Evolutionary conservation across 2,329 filamentous ascomycete species (phyloP).

Genomic region (Fusarium ramigenum): DNA sequence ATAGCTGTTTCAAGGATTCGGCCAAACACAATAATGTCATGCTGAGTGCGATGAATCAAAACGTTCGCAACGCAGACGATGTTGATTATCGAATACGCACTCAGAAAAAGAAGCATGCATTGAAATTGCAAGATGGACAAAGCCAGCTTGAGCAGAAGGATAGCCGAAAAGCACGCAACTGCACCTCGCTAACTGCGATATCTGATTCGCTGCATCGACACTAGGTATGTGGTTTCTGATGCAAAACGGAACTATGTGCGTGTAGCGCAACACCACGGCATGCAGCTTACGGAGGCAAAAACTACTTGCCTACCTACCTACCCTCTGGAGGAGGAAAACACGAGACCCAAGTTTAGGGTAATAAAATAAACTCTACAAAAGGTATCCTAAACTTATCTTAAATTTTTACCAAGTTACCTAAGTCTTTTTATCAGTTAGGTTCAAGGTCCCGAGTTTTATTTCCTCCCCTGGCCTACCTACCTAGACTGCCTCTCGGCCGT

Average conservation of each 20-base stretch:
- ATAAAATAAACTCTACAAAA: too few relatives aligned
- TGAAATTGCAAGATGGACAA: background rate
- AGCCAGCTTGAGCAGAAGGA: background rate
- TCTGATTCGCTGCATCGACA: constrained; percentile 20
- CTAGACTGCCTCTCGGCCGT: background rate
- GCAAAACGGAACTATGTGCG: background rate
- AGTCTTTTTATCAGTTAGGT: too few relatives aligned
- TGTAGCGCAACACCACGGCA: constrained; percentile 2
- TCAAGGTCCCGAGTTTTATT: too few relatives aligned
- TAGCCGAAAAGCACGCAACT: background rate
- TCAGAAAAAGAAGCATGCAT: background rate
- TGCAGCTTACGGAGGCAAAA: constrained; percentile 9
- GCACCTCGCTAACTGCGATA: constrained; percentile 10
- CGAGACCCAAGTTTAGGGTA: too few relatives aligned
- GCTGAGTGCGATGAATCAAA: background rate
- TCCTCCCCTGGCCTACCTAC: too few relatives aligned
- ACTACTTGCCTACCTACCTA: background rate
- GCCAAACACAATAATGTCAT: background rate
- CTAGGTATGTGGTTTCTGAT: constrained; percentile 2
- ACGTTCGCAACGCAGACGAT: background rate
- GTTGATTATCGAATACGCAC: background rate
- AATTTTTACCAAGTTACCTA: too few relatives aligned
- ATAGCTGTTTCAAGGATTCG: background rate
- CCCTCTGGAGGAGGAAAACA: too few relatives aligned
- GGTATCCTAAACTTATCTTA: too few relatives aligned